Conservation (phyloP, 257 asterid species). For the Cynanchum wilfordii region DNA sequence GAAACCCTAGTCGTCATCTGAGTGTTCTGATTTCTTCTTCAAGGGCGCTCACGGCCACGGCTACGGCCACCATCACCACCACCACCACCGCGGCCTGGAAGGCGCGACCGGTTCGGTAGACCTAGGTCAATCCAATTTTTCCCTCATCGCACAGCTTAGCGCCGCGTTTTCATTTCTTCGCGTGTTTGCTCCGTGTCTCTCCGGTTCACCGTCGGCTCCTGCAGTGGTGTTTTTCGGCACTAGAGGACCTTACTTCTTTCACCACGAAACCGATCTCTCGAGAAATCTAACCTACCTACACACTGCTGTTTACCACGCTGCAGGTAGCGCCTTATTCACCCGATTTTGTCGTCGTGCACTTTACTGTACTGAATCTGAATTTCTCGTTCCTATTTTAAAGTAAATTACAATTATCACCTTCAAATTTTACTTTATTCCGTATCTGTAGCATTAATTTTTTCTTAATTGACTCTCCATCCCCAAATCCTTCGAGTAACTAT, state of each 20-base stretch:
- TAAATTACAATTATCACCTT: too few species aligned
- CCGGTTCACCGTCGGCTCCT: conserved; percentile 73
- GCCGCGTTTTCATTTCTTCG: conserved; percentile 14
- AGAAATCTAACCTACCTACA: conserved; percentile 36
- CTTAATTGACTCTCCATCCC: too few species aligned
- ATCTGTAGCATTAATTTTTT: too few species aligned
- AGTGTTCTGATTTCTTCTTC: conserved; percentile 30
- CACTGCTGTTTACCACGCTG: conserved; percentile 35
- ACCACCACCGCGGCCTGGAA: conserved; percentile 19
- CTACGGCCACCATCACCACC: too few species aligned
- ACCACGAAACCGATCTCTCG: conserved; percentile 46
- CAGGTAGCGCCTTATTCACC: neutral
- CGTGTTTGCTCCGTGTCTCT: conserved; percentile 46
- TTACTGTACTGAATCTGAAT: too few species aligned
- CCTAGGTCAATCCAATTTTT: conserved; percentile 43
- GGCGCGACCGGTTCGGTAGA: conserved; percentile 40
- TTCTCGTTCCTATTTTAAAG: too few species aligned
- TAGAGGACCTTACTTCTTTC: conserved; percentile 46
- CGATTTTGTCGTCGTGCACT: too few species aligned
- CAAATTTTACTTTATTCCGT: too few species aligned
- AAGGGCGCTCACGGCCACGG: too few species aligned
- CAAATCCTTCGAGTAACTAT: too few species aligned
- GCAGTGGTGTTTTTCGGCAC: conserved; percentile 60
- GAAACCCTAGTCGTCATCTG: conserved; percentile 63
- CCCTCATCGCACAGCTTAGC: conserved; percentile 48